A percentile compares a stretch with the other conserved stretches of the same genome.
Evolutionary conservation across 805 yeast genomes (phyloP).

Genomic region (Wickerhamomyces queroliae): DNA sequence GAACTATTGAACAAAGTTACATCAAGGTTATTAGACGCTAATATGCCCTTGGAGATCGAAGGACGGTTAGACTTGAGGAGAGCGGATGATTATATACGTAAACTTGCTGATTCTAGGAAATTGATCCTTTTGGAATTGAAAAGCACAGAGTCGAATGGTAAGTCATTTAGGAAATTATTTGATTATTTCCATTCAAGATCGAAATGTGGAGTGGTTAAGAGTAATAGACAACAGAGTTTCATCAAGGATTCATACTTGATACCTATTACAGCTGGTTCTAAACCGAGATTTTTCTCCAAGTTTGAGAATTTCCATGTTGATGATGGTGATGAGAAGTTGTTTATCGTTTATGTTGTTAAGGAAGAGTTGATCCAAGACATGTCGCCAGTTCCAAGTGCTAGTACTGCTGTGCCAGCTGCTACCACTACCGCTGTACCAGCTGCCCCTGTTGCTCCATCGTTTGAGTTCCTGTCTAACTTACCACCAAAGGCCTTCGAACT

Average conservation of each 20-base stretch:
- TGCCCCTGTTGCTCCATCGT: constrained; percentile 3
- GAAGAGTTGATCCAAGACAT: constrained; percentile 11
- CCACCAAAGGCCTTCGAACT: constrained; percentile 12
- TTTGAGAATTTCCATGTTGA: constrained; percentile 3
- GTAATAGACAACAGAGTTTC: constrained; percentile 28
- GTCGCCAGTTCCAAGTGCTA: background rate
- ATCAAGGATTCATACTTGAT: constrained; percentile 42
- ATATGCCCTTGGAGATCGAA: constrained; percentile 38
- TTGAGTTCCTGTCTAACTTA: constrained; percentile 14
- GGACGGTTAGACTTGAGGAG: constrained; percentile 53
- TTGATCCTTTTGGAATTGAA: constrained; percentile 43
- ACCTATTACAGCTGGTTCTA: constrained; percentile 18
- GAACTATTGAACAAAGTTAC: constrained; percentile 14
- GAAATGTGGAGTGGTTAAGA: constrained; percentile 43
- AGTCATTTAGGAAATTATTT: constrained; percentile 17
- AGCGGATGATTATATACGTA: constrained; percentile 53
- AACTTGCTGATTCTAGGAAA: constrained; percentile 43
- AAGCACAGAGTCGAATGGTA: constrained; percentile 13
- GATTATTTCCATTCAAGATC: constrained; percentile 29
- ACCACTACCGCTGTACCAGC: background rate
- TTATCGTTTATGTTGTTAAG: constrained; percentile 15
- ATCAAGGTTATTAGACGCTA: constrained; percentile 19
- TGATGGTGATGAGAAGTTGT: constrained; percentile 7
- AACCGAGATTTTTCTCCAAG: constrained; percentile 14
- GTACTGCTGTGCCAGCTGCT: background rate